Base-by-base conservation (phyloP, 768 basidiomycete genomes). In the Lactifluus piperatus region DNA sequence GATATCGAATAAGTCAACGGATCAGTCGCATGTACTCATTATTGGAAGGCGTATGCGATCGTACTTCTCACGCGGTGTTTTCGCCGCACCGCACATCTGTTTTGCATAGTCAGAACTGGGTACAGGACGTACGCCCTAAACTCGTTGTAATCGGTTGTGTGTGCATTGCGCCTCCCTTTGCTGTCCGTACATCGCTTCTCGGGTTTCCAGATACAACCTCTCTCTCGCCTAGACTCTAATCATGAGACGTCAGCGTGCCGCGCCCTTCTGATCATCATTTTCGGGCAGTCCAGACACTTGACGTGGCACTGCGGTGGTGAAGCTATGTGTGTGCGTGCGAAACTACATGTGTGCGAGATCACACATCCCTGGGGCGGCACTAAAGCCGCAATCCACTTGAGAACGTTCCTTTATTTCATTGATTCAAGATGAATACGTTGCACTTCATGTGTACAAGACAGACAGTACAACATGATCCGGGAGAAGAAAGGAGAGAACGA, bases 1-100 rank as follows among this genome's bases (percentile, higher is more conserved):
- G 83, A 83, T 68, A 79, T 90, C 62, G 85, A 88, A 58, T 88
- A 79, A 48, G 47, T 20, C 22, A 13, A 34, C 22, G 39, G 26
- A 43, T 43, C 46, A 56, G 9, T 32, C 14, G 10, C 37, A 14
- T 51, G 36, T 46, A 18, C 6, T 47, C 34, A n/a, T 30, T 46
- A 13, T 36, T 30, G 5, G 30, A 30, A n/a, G 54, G n/a, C 16
- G 32, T 18, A 44, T 46, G n/a, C 43, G n/a, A 44, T 44, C 16
- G 41, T 44, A 30, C 36, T 39, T 39, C n/a, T n/a, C n/a, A n/a
- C n/a, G n/a, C n/a, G n/a, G n/a, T n/a, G n/a, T n/a, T n/a, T n/a
- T n/a, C n/a, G n/a, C n/a, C n/a, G n/a, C n/a, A n/a, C n/a, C n/a
- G n/a, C n/a, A n/a, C n/a, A n/a, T n/a, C n/a, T n/a, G n/a, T n/a